Evolutionary conservation across 495 filamentous ascomycete species (phyloP), one percentile per base, ranked within the genome.

Genomic region (Hyphodiscus hymeniophilus): DNA sequence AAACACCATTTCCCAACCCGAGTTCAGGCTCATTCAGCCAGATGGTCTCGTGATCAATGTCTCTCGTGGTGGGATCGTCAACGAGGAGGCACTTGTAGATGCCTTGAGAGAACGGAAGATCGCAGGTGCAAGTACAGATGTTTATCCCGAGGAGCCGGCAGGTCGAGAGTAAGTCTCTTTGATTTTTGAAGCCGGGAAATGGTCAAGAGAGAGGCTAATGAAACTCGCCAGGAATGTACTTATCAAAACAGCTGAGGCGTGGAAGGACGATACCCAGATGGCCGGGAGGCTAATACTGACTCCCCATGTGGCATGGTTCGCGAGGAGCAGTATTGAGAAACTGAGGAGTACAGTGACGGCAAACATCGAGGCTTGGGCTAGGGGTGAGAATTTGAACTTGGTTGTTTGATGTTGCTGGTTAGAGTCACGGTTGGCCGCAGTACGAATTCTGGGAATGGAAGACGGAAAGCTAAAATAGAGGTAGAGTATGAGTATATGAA

Each of bases 61-160:
- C 33, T 68, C 72, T 5, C 63, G 77, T 2, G 77, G 77, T 2
- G 77, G 76, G 0, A 73, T 80, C 45, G 71, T 81, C 5, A 66
- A 80, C 43, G 77, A 82, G 52, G 34, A 41, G 3, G 74, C 69
- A 0, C 51, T 80, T 0, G 58, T 72, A 1, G 50, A 61, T 17
- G 77, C 76, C 15, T 55, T 81, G 18, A 61, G 58, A 39, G 59
- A 68, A 3, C 60, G 63, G 3, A 54, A 56, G 47, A 76, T 81
- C 16, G 66, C 62, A 0, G 77, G 75, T 2, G 72, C 73, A 7
- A 75, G 68, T 3, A 70, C 67, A 6, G 79, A 82, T 63, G 76
- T 79, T 0, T 77, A 70, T 45, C 56, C 56, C 16, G 60, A 61
- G 21, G 77, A 82, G 59, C 77, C 77, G 13, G 73, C 74, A 1